Conservation (phyloP, 1,284 basidiomycete genomes). For the Vanrija sp. region DNA sequence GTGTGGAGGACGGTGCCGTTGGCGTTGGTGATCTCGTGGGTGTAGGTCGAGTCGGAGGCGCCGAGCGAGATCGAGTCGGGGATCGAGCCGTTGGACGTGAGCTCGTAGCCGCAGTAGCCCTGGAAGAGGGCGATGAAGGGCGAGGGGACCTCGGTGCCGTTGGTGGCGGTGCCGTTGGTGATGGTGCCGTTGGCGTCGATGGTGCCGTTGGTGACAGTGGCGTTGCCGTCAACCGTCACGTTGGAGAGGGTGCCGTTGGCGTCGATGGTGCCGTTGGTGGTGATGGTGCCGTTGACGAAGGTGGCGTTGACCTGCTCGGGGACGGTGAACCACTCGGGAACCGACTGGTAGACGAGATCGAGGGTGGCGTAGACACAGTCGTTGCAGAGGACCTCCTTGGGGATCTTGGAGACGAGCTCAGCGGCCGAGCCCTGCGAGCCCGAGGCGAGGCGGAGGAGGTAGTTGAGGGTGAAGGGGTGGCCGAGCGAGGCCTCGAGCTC, state of each 20-base stretch:
- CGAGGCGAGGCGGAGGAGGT: constrained; percentile 26
- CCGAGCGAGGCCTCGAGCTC: constrained; percentile 36
- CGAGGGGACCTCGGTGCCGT: not conserved
- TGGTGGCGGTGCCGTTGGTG: constrained; percentile 15
- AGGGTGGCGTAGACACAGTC: constrained; percentile 45
- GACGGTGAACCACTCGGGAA: constrained; percentile 32
- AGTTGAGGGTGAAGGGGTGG: constrained; percentile 33
- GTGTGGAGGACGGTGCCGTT: constrained; percentile 18
- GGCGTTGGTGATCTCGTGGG: constrained; percentile 25
- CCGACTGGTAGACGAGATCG: constrained; percentile 34
- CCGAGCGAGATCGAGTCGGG: constrained; percentile 32
- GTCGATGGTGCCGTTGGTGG: not conserved
- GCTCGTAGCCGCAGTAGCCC: constrained; percentile 5
- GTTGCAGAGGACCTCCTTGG: constrained; percentile 33
- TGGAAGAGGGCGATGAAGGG: not conserved
- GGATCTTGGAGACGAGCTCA: constrained; percentile 19
- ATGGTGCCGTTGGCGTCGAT: constrained; percentile 5
- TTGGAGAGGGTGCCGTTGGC: not conserved
- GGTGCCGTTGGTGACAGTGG: not conserved
- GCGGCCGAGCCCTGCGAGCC: constrained; percentile 34
- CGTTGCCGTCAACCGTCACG: not conserved
- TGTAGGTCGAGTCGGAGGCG: constrained; percentile 36
- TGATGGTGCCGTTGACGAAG: constrained; percentile 14
- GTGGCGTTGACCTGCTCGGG: constrained; percentile 19
- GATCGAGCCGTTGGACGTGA: constrained; percentile 30